A percentile compares a stretch with the other conserved stretches of the same genome.
These are phyloP conservation scores for Amphicarpaea edgeworthii DNA, from an alignment of 306 rosid genomes.

Conservation along the genomic window DNA sequence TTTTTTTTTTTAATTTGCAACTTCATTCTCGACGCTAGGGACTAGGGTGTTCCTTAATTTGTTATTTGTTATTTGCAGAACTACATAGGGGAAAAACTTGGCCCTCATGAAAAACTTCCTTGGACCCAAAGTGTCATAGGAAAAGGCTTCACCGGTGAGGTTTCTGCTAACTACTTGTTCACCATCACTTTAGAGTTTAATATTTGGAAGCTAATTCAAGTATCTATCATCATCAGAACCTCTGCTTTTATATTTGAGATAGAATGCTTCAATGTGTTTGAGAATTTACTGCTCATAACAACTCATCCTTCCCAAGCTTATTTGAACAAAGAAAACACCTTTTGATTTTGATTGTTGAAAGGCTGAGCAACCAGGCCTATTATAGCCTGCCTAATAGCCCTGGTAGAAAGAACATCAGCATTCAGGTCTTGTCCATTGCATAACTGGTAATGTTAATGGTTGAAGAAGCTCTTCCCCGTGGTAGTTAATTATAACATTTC, in stretches of 20 bases:
- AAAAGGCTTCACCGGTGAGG: conserved; percentile 70
- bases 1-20: not conserved
- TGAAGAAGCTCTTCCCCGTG: not conserved
- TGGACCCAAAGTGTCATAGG: conserved; percentile 54
- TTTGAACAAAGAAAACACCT: not conserved
- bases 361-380: not conserved
- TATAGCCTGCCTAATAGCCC: not conserved
- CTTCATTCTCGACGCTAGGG: not conserved
- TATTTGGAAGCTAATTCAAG: too few species aligned
- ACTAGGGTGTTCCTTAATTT: not conserved
- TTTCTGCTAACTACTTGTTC: not conserved
- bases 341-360: not conserved
- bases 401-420: not conserved
- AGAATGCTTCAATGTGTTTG: not conserved
- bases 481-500: not conserved
- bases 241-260: not conserved
- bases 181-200: not conserved
- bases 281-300: not conserved
- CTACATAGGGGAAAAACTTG: conserved; percentile 61
- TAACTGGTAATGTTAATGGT: not conserved
- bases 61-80: conserved; percentile 53
- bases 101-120: conserved; percentile 53
- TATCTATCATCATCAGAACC: not conserved
- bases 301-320: not conserved
- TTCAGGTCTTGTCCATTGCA: not conserved